Conservation (phyloP, 495 filamentous ascomycete genomes). For the Amorphotheca resinae region DNA sequence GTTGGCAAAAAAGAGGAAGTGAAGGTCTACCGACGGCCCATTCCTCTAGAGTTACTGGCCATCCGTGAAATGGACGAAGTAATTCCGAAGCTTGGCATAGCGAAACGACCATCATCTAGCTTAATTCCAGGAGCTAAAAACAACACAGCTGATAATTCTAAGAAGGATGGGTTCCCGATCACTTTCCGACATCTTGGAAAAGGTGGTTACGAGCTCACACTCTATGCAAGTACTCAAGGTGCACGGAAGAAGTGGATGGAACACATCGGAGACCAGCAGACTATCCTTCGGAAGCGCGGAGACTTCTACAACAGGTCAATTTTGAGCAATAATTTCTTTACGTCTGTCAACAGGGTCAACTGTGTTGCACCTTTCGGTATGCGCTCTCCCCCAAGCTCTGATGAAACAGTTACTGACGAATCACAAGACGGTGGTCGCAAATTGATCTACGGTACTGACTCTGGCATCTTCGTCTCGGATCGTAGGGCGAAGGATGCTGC, state of each 20-base stretch:
- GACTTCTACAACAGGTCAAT: constrained; percentile 89
- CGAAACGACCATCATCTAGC: constrained; percentile 81
- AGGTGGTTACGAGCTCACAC: constrained; percentile 84
- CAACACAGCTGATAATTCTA: constrained; percentile 30
- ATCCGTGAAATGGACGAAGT: constrained; percentile 97
- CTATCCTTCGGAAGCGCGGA: constrained; percentile 68
- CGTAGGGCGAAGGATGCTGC: constrained; percentile 70
- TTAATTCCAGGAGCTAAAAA: constrained; percentile 62
- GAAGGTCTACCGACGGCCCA: constrained; percentile 88
- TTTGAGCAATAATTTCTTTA: constrained; percentile 78
- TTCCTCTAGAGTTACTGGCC: constrained; percentile 84
- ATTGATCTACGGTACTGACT: constrained; percentile 84
- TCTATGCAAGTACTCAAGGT: constrained; percentile 71
- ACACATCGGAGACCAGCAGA: constrained; percentile 82
- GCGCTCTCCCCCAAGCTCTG: constrained; percentile 27
- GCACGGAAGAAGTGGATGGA: constrained; percentile 91
- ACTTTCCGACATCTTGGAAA: constrained; percentile 98
- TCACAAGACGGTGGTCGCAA: constrained; percentile 80
- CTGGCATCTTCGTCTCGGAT: constrained; percentile 82
- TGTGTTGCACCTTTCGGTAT: constrained; percentile 63
- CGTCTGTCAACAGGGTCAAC: constrained; percentile 69
- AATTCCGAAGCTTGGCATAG: constrained; percentile 64
- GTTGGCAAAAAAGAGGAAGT: constrained; percentile 90
- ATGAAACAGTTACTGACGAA: constrained; percentile 5
- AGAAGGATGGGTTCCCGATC: constrained; percentile 79